A percentile compares a stretch with the other conserved stretches of the same genome.
Evolutionary conservation across 2,329 filamentous ascomycete species (phyloP).

Genomic region (Xylariaceae sp.): DNA sequence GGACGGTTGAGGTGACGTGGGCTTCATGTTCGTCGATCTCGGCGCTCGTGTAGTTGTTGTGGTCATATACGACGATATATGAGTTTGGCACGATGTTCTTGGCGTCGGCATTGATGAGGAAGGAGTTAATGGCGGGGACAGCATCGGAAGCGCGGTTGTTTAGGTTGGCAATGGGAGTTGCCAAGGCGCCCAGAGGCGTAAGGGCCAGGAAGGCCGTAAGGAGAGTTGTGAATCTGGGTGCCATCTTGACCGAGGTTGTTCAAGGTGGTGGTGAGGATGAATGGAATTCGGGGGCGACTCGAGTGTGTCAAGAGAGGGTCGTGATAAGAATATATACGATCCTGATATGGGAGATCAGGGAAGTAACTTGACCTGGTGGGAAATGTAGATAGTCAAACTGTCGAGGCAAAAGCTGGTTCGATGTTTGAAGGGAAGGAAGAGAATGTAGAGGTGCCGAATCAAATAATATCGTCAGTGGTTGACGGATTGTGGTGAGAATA

Average conservation of each 20-base stretch:
- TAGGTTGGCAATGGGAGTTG: conserved; percentile 21
- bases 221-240: conserved; percentile 27
- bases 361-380: too few relatives aligned
- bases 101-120: conserved; percentile 50
- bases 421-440: too few relatives aligned
- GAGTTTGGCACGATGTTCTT: conserved; percentile 51
- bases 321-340: too few relatives aligned
- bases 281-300: conserved; percentile 5
- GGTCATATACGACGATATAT: conserved; percentile 67
- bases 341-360: too few relatives aligned
- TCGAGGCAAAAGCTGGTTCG: too few relatives aligned
- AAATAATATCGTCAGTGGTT: too few relatives aligned
- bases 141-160: conserved; percentile 19
- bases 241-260: conserved; percentile 24
- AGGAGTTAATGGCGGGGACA: conserved; percentile 35
- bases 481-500: too few relatives aligned
- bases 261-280: neutral
- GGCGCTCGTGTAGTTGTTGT: conserved; percentile 48
- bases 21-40: conserved; percentile 50
- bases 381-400: too few relatives aligned
- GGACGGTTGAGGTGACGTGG: conserved; percentile 46
- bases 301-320: conserved; percentile 19
- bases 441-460: too few relatives aligned
- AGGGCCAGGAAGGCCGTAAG: conserved; percentile 29
- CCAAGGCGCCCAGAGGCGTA: conserved; percentile 25